Percentiles rank a stretch among this genome's conserved stretches.
phyloP scores from a whole-genome alignment of 129 eudicot species.

The Apium graveolens region DNA sequence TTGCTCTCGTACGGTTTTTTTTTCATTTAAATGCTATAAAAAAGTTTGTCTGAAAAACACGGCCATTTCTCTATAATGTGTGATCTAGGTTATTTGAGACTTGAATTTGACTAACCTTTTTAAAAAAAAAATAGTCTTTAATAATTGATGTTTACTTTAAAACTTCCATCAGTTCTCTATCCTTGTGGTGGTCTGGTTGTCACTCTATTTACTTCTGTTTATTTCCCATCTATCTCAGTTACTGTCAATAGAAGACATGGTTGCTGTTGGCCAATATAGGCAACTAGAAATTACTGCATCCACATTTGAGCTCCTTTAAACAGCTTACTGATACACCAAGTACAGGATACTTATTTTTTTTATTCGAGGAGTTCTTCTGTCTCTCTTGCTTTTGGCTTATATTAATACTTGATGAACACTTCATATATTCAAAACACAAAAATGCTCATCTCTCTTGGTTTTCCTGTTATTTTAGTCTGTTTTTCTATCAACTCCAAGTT shows the following conservation, averaged over 20 bases:
- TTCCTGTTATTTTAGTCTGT: constrained; percentile 6
- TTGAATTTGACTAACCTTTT: not conserved
- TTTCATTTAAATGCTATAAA: too few species aligned
- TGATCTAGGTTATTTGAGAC: constrained; percentile 4
- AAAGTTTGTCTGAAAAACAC: not conserved
- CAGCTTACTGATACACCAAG: not conserved
- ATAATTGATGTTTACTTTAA: not conserved
- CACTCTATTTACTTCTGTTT: not conserved
- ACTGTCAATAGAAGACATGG: not conserved
- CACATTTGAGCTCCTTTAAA: not conserved
- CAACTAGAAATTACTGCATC: not conserved
- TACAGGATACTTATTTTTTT: not conserved
- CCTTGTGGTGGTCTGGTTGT: not conserved
- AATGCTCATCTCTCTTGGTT: constrained; percentile 27
- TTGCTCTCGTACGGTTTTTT: not conserved
- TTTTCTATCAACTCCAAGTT: too few species aligned
- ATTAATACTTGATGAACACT: not conserved
- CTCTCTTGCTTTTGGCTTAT: not conserved
- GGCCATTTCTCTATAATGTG: not conserved
- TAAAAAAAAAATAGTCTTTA: too few species aligned
- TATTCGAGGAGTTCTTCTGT: not conserved
- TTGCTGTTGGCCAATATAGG: not conserved
- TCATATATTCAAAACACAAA: not conserved
- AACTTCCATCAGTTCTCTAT: not conserved
- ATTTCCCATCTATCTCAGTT: not conserved